Evolutionary conservation across 2,329 filamentous ascomycete species (phyloP).

Genomic region (Apiospora pterosperma): DNA sequence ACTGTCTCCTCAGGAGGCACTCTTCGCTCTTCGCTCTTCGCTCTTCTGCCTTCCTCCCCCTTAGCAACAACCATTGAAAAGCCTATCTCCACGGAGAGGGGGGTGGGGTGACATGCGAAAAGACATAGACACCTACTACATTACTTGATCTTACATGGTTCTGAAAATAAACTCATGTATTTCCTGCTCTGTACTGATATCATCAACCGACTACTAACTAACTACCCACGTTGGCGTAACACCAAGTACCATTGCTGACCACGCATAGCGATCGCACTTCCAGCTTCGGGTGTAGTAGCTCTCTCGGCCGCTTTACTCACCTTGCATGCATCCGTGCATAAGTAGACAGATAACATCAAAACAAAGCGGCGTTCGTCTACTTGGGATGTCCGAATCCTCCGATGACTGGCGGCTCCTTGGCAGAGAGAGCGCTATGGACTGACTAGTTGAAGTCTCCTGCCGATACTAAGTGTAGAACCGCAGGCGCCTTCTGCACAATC

Average conservation of each 20-base stretch:
- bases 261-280: background rate
- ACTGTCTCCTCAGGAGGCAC: background rate
- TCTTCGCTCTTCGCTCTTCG: too few relatives aligned
- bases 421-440: background rate
- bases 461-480: background rate
- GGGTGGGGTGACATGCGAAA: too few relatives aligned
- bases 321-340: background rate
- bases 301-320: background rate
- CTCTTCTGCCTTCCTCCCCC: background rate
- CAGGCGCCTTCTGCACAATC: background rate
- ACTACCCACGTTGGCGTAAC: background rate
- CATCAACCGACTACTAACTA: too few relatives aligned
- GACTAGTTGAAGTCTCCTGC: background rate
- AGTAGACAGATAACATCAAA: background rate
- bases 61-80: background rate
- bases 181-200: background rate
- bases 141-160: too few relatives aligned
- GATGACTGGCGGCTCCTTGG: background rate
- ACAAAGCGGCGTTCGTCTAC: background rate
- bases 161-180: too few relatives aligned
- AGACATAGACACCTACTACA: too few relatives aligned
- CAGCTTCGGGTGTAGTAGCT: background rate
- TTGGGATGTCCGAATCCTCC: background rate
- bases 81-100: too few relatives aligned
- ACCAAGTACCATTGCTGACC: background rate